Percentiles rank a stretch among this genome's conserved stretches.
phyloP scores from a whole-genome alignment of 2,329 filamentous ascomycete species.

The Aspergillus latus region DNA sequence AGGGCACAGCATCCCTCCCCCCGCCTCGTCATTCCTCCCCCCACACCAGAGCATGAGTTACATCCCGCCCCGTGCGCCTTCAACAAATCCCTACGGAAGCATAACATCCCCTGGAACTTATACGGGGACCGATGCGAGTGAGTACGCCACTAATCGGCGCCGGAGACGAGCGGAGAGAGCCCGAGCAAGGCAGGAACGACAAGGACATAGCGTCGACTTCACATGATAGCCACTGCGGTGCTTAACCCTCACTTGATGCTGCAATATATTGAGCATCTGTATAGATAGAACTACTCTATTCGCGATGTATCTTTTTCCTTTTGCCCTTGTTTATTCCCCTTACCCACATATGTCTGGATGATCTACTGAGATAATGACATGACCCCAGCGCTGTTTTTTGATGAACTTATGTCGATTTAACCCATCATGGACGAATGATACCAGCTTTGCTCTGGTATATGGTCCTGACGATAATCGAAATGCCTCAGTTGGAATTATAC shows the following conservation, averaged over 20 bases:
- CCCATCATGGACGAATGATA: background rate
- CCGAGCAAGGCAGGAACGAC: slow-evolving; percentile 47
- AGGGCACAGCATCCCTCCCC: slow-evolving; percentile 23
- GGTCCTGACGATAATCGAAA: background rate
- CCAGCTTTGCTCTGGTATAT: background rate
- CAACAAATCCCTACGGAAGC: slow-evolving; percentile 44
- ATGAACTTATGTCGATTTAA: background rate
- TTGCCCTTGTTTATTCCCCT: background rate
- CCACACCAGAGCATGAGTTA: slow-evolving; percentile 24
- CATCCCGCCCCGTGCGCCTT: slow-evolving; percentile 34
- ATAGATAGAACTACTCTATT: slow-evolving; percentile 11
- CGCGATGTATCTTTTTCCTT: slow-evolving; percentile 6
- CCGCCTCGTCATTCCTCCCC: slow-evolving; percentile 25
- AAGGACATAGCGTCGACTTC: slow-evolving; percentile 49
- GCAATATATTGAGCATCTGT: slow-evolving; percentile 3
- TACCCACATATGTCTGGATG: slow-evolving; percentile 1
- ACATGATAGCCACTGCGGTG: slow-evolving; percentile 31
- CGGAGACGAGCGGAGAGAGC: slow-evolving; percentile 55
- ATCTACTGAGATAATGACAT: slow-evolving; percentile 14
- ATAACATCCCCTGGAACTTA: slow-evolving; percentile 44
- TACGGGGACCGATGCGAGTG: slow-evolving; percentile 50
- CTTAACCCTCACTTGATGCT: background rate
- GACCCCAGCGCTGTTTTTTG: slow-evolving; percentile 8
- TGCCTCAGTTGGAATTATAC: background rate
- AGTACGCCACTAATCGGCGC: slow-evolving; percentile 56